Evolutionary conservation across 768 basidiomycete species (phyloP), one percentile per base, ranked within the genome.

Genomic region (Serendipita sp.): DNA sequence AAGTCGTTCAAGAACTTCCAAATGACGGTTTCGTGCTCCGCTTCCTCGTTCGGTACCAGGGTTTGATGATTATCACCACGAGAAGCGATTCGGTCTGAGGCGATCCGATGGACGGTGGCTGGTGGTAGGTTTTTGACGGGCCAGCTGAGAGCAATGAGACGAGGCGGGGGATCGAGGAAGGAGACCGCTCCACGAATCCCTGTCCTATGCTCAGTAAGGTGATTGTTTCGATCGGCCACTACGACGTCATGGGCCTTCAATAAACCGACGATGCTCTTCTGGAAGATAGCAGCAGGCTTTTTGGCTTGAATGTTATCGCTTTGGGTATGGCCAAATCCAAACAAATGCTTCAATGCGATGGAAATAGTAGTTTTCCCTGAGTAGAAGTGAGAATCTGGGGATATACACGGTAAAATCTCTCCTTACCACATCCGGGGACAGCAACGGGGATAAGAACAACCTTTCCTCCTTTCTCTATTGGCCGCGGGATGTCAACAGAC

Each of bases 201-300:
- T 35, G 76, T 66, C n/a, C 93, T 88, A 71, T 97, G 93, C 73
- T 86, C 83, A 15, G 71, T 75, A 2, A 88, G 79, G 70, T 99
- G 95, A 73, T 97, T 98, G 74, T 98, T 98, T 68, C 92, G 85
- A 74, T 98, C 96, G 34, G 94, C 93, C 67, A 90, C 89, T 28
- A 98, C 94, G 0, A 97, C 83, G 66, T 88, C 79, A 60, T 88
- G 76, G 0, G 72, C 77, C 63, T 80, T 71, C 30, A 97, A 76
- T 1, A 88, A 78, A 0, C 76, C 71, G 13, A 75, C 70, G 44
- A 96, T 88, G 66, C 89, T 93, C 71, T 78, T 84, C 64, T 90
- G 70, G 72, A 95, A 95, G 2, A 72, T 67, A 0, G 85, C 78
- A 0, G 79, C 91, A 1, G 86, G 63, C 72, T 86, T 91, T 75